Evolutionary conservation across 2,329 filamentous ascomycete genomes (phyloP).

Genomic region (Tympanopsis confertula): DNA sequence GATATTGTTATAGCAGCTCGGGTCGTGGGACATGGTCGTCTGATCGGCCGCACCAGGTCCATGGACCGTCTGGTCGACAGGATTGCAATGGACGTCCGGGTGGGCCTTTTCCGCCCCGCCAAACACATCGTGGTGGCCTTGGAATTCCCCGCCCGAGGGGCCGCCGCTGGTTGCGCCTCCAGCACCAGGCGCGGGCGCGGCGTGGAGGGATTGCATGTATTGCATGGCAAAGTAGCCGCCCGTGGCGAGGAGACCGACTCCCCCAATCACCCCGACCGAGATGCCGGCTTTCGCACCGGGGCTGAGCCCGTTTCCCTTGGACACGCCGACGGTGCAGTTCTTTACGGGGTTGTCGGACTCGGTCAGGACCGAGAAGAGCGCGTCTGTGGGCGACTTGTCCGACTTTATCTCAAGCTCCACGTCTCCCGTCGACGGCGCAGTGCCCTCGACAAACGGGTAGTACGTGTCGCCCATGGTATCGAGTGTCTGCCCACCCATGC

Average conservation of each 20-base stretch:
- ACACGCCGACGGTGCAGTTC: conserved; percentile 11
- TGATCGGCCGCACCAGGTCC: too few species aligned
- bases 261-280: conserved; percentile 4
- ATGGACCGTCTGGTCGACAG: too few species aligned
- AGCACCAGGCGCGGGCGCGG: not conserved
- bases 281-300: conserved; percentile 9
- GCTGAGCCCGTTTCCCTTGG: conserved; percentile 5
- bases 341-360: conserved; percentile 10
- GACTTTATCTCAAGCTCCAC: conserved; percentile 9
- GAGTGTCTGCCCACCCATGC: conserved; percentile 7
- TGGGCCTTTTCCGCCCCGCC: too few species aligned
- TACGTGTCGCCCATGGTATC: conserved; percentile 1
- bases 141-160: too few species aligned
- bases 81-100: too few species aligned
- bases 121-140: too few species aligned
- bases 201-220: not conserved
- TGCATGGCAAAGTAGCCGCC: conserved; percentile 4
- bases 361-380: conserved; percentile 9
- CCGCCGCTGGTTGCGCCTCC: too few species aligned
- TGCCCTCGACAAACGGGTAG: conserved; percentile 5
- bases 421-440: conserved; percentile 6
- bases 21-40: too few species aligned
- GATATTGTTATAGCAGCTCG: too few species aligned
- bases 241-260: conserved; percentile 3
- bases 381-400: conserved; percentile 5